Conservation (phyloP, 306 rosid species). For the Fagus crenata region DNA sequence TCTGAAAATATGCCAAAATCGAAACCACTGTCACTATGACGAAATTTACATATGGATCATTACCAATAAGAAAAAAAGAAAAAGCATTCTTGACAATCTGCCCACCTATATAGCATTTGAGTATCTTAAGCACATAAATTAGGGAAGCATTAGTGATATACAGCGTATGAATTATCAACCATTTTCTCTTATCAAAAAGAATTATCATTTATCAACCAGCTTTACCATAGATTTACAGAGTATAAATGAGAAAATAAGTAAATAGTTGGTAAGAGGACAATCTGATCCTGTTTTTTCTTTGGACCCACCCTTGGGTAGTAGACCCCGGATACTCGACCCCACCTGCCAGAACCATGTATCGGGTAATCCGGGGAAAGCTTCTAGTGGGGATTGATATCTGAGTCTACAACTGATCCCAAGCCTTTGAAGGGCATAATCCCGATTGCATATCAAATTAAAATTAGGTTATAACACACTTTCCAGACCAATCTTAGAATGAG, state of each 20-base stretch:
- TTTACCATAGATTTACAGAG: background rate
- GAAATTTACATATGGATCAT: background rate
- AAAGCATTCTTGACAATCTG: background rate
- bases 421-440: too few species aligned
- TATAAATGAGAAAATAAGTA: background rate
- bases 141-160: background rate
- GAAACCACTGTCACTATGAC: background rate
- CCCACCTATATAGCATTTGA: background rate
- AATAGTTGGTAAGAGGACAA: background rate
- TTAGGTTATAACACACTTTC: background rate
- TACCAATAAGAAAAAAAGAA: too few species aligned
- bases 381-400: too few species aligned
- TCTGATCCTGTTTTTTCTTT: background rate
- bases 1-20: slow-evolving; percentile 15
- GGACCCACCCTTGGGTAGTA: too few species aligned
- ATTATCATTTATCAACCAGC: background rate
- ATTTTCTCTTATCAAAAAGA: background rate
- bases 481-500: background rate
- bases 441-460: background rate
- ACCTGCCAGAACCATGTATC: too few species aligned
- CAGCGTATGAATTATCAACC: background rate
- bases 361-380: too few species aligned
- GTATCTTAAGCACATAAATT: background rate
- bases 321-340: too few species aligned
- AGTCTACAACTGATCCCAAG: too few species aligned